A percentile compares a stretch with the other conserved stretches of the same genome.
These are phyloP conservation scores for Hanseniaspora nectarophila DNA, from an alignment of 805 yeast species.

Conservation along the genomic window DNA sequence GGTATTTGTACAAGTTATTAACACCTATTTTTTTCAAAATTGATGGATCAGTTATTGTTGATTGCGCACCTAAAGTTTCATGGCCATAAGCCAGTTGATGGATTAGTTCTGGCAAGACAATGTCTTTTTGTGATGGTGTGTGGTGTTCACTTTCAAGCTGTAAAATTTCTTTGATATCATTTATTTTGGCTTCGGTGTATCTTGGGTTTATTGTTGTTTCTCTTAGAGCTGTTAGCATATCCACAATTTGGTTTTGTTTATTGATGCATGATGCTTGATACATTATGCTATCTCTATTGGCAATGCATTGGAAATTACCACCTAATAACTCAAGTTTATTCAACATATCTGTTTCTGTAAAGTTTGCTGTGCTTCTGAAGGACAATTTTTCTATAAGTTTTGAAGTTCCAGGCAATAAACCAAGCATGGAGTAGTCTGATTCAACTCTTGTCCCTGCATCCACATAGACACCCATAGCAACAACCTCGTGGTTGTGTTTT, in stretches of 20 bases:
- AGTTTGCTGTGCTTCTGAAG: slow-evolving; percentile 53
- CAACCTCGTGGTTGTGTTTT: slow-evolving; percentile 56
- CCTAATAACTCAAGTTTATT: slow-evolving; percentile 68
- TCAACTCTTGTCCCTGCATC: slow-evolving; percentile 89
- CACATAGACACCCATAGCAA: slow-evolving; percentile 73
- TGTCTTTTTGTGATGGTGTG: slow-evolving; percentile 44
- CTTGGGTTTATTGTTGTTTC: slow-evolving; percentile 69
- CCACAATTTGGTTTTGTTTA: slow-evolving; percentile 47
- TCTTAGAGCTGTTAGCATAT: slow-evolving; percentile 62
- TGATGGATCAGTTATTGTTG: slow-evolving; percentile 34
- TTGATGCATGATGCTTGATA: slow-evolving; percentile 94
- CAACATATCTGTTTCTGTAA: slow-evolving; percentile 55
- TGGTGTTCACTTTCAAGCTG: neutral
- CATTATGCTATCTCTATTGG: slow-evolving; percentile 81
- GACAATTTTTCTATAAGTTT: slow-evolving; percentile 81
- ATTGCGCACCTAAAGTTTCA: slow-evolving; percentile 73
- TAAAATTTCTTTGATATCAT: slow-evolving; percentile 69
- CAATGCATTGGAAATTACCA: slow-evolving; percentile 87
- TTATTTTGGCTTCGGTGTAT: slow-evolving; percentile 56
- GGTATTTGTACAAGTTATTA: slow-evolving; percentile 24
- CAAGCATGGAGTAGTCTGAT: slow-evolving; percentile 26
- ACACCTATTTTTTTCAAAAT: neutral
- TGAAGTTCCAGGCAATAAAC: slow-evolving; percentile 53
- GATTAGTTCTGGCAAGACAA: slow-evolving; percentile 77
- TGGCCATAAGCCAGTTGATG: slow-evolving; percentile 68